phyloP scores from a whole-genome alignment of 2,329 filamentous ascomycete species.

The Monilinia fructicola region DNA sequence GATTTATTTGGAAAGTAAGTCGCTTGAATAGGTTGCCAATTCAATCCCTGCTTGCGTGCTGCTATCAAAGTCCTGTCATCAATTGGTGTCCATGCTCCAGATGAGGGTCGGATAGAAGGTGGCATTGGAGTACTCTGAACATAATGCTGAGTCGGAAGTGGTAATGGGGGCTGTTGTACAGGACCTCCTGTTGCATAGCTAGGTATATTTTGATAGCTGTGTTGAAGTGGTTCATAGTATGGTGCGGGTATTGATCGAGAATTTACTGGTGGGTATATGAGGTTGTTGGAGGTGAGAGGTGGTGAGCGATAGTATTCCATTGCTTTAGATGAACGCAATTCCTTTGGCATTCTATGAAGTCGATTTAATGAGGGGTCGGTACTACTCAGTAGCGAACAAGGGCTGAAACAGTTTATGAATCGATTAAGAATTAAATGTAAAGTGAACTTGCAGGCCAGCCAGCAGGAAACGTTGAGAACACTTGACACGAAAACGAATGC shows the following conservation, averaged over 20 bases:
- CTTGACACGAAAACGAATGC: conserved; percentile 23
- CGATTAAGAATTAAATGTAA: conserved; percentile 16
- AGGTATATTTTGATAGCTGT: conserved; percentile 20
- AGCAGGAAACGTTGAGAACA: conserved; percentile 15
- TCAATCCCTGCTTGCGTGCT: conserved; percentile 72
- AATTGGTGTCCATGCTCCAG: conserved; percentile 68
- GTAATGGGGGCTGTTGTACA: conserved; percentile 26
- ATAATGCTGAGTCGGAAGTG: conserved; percentile 23
- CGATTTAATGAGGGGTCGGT: not conserved
- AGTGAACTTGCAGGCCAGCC: conserved; percentile 18
- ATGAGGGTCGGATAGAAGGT: conserved; percentile 50
- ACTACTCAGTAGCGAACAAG: conserved; percentile 5
- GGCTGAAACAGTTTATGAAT: conserved; percentile 16
- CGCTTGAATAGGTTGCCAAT: conserved; percentile 79
- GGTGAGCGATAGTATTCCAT: conserved; percentile 26
- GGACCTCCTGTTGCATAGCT: conserved; percentile 27
- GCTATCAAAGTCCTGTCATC: conserved; percentile 73
- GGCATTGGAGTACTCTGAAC: conserved; percentile 16
- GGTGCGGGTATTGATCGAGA: conserved; percentile 3
- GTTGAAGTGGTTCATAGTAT: conserved; percentile 24
- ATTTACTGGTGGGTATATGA: conserved; percentile 18
- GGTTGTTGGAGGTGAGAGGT: conserved; percentile 17
- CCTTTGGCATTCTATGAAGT: conserved; percentile 22
- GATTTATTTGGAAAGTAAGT: conserved; percentile 76
- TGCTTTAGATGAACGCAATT: conserved; percentile 3